These are phyloP conservation scores for Backusella psychrophila DNA, from an alignment of 192 early-diverging fungal genomes.

Conservation along the genomic window DNA sequence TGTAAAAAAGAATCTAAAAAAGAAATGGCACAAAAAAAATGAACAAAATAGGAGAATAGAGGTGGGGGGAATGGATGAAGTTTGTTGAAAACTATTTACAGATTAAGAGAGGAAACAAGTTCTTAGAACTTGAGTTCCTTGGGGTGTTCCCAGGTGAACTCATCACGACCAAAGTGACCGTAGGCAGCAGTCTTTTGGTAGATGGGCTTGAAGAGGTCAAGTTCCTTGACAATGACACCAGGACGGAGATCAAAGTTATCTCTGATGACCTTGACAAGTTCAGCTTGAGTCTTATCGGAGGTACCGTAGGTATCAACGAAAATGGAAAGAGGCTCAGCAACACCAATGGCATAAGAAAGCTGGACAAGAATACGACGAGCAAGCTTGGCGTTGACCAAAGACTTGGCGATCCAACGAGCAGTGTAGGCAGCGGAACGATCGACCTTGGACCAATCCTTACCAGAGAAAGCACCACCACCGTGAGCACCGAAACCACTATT, in stretches of 20 bases:
- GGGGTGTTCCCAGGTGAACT: slow-evolving; percentile 94
- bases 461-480: slow-evolving; percentile 97
- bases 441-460: slow-evolving; percentile 99
- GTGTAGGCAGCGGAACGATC: slow-evolving; percentile 97
- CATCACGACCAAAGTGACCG: slow-evolving; percentile 88
- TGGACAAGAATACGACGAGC: slow-evolving; percentile 92
- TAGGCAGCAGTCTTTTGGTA: slow-evolving; percentile 97
- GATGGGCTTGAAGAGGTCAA: slow-evolving; percentile 97
- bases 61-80: slow-evolving; percentile 4
- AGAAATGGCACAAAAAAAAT: slow-evolving; percentile 12
- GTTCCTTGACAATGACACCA: slow-evolving; percentile 96
- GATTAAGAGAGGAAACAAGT: background rate
- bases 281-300: slow-evolving; percentile 83
- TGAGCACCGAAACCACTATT: slow-evolving; percentile 37
- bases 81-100: slow-evolving; percentile 23
- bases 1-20: slow-evolving; percentile 16
- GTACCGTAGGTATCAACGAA: slow-evolving; percentile 98
- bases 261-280: slow-evolving; percentile 92
- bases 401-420: slow-evolving; percentile 98
- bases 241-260: slow-evolving; percentile 99
- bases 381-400: slow-evolving; percentile 88
- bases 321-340: slow-evolving; percentile 94
- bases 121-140: slow-evolving; percentile 68
- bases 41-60: slow-evolving; percentile 16
- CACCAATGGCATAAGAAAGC: slow-evolving; percentile 98